Evolutionary conservation across 768 basidiomycete species (phyloP), one percentile per base, ranked within the genome.

Genomic region (Udeniomyces megalosporus): DNA sequence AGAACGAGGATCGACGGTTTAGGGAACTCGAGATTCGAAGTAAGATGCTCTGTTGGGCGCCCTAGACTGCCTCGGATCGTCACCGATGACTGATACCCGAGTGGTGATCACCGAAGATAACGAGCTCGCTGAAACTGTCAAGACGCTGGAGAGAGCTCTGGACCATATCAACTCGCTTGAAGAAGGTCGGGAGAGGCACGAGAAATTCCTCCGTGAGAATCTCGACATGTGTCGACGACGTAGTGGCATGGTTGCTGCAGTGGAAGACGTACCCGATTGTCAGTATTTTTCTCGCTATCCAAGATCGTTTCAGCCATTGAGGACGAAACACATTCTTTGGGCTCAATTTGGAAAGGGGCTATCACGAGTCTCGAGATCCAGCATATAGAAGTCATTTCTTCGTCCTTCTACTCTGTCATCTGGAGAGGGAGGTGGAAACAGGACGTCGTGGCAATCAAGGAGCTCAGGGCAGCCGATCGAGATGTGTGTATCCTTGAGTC

Each of bases 61-160:
- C 15, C 11, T 48, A 11, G 10, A 11, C 47, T 17, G 47, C 22
- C 15, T 7, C 7, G 4, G 11, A 11, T 32, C 26, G 15, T 12
- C 20, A 2, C 2, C 38, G 29, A 22, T 26, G 22, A 20, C 20
- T 15, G 1, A 17, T 1, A 6, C 12, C 15, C 45, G 20, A 32
- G 12, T 44, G 10, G 26, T 47, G 44, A 46, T 47, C 17, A 44
- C 34, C 38, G 0, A 42, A 71, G 71, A 63, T 50, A 79, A 80
- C 49, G 84, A 86, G 70, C 83, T 86, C 79, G 82, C 83, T 0
- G 86, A 88, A 71, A 85, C 85, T 14, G 81, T 87, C 71, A 86
- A 85, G 74, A 82, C 86, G 4, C 76, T 88, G 20, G 85, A 86
- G 73, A 74, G 86, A 26, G 81, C 81, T 17, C 74, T 85, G 0